Base-by-base conservation (phyloP, 495 filamentous ascomycete species). In the Lasiosphaeriaceae sp. region DNA sequence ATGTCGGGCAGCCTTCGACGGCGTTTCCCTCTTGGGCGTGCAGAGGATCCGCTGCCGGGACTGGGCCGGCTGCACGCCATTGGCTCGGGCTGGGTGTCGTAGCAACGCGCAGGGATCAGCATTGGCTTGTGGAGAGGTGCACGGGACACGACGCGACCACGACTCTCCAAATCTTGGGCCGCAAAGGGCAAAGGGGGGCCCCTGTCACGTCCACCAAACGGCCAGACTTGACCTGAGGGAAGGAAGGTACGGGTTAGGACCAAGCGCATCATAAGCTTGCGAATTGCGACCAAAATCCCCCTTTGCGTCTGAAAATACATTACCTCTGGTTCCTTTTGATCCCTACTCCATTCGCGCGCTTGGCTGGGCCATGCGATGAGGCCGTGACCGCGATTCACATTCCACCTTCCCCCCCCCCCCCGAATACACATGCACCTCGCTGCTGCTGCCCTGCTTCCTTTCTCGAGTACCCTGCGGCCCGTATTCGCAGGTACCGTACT, bases 81-180 rank as follows among this genome's bases (percentile, higher is more conserved):
- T 59, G 57, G 57, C 46, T 7, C n/a, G n/a, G 14, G 3, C 4
- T 26, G 49, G 50, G 34, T 44, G 58, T 53, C 53, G 39, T 52
- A 56, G 54, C 58, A 56, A 57, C 44, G 49, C 19, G 44, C 49
- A 39, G 43, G 56, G 43, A 47, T 45, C 19, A 29, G 31, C 22
- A 47, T 23, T 14, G 39, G 37, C 12, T 8, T 14, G 8, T 37
- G 34, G 34, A 14, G 34, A 8, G 50, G 51, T 37, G 61, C 61
- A 63, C 61, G 61, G 54, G 43, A 46, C 52, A 45, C 3, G 43
- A 54, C 57, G 45, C 48, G 61, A 44, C 57, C 54, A 50, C 35
- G 44, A 11, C 49, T 23, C 35, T 41, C 48, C 31, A 43, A 47
- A 50, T 59, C 52, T 59, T 54, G 35, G 56, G 47, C 23, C 55